Percentiles rank a stretch among this genome's conserved stretches.
phyloP scores from a whole-genome alignment of 495 filamentous ascomycete species.

The Aspergillus cavernicola region DNA sequence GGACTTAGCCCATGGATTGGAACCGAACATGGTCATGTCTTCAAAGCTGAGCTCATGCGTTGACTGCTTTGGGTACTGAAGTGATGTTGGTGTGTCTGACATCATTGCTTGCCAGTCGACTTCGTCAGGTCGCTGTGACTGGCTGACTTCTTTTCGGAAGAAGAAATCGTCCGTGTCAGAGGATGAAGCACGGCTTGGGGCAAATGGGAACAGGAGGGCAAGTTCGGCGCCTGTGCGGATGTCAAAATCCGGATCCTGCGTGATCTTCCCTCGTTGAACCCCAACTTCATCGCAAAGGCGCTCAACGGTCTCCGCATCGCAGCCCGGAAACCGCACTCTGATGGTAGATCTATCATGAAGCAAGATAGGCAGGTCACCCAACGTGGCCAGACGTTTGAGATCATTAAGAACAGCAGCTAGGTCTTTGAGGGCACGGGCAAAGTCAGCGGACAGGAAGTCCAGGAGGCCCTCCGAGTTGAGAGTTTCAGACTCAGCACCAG shows the following conservation, averaged over 20 bases:
- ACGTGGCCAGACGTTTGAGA: constrained; percentile 64
- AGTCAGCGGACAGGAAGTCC: constrained; percentile 80
- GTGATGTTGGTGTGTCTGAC: constrained; percentile 30
- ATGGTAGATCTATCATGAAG: constrained; percentile 62
- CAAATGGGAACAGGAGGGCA: constrained; percentile 82
- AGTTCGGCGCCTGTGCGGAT: constrained; percentile 58
- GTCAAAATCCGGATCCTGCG: constrained; percentile 74
- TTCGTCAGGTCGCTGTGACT: constrained; percentile 27
- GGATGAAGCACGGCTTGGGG: constrained; percentile 52
- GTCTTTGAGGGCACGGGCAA: constrained; percentile 81
- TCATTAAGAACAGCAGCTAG: constrained; percentile 76
- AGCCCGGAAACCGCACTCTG: constrained; percentile 84
- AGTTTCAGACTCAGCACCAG: constrained; percentile 37
- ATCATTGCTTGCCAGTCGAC: constrained; percentile 59
- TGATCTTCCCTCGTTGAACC: constrained; percentile 68
- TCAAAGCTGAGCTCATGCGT: constrained; percentile 43
- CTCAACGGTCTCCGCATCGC: constrained; percentile 80
- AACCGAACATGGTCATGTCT: constrained; percentile 40
- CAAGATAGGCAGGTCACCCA: constrained; percentile 80
- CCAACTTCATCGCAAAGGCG: constrained; percentile 82
- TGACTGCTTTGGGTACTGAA: constrained; percentile 21
- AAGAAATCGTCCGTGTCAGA: constrained; percentile 33
- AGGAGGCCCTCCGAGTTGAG: constrained; percentile 78
- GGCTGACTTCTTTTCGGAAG: constrained; percentile 25
- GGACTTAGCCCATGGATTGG: constrained; percentile 48